Evolutionary conservation across 169 alveolate genomes (phyloP), one percentile per base, ranked within the genome.

Genomic region (Plasmodium ovale): DNA sequence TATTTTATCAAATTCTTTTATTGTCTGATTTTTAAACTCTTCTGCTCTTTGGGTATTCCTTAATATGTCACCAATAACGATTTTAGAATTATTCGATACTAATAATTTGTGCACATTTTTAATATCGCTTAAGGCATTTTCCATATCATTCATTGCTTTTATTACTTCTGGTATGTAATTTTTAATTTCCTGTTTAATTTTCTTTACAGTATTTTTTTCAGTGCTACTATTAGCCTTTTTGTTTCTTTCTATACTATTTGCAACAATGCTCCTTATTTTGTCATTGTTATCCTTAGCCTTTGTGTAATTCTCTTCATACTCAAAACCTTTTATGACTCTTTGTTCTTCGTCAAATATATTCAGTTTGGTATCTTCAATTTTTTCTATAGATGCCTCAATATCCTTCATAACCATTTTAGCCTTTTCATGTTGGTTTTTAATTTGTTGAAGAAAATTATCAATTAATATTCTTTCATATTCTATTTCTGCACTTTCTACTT

Each of bases 401-500:
- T 3, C 0, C 16, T 47, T 47, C 16, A 47, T 47, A n/a, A 5
- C 16, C 12, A 14, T 0, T 47, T 47, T 21, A 47, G 49, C 33
- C 53, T 65, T 35, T 21, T 4, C 16, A n/a, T 3, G 3, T 65
- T 65, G 58, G 5, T 65, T 7, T 5, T 35, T 16, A 19, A 65
- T 65, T n/a, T 37, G 27, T 14, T 65, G 29, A 10, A 65, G 14
- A 65, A 42, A n/a, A 3, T 33, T n/a, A 2, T 65, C 5, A 0
- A 14, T 19, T 37, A 65, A 65, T 33, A 14, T 65, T 65, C 54
- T 33, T 65, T 1, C 73, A 10, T 65, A 65, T 65, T 31, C 5
- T 37, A 65, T n/a, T 33, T 29, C n/a, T 16, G 54, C 29, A n/a
- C 16, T 2, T 29, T 65, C 16, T 65, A 37, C 59, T 35, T 65